Evolutionary conservation across 164 flowering plant species (phyloP).

Genomic region (Macadamia integrifolia): DNA sequence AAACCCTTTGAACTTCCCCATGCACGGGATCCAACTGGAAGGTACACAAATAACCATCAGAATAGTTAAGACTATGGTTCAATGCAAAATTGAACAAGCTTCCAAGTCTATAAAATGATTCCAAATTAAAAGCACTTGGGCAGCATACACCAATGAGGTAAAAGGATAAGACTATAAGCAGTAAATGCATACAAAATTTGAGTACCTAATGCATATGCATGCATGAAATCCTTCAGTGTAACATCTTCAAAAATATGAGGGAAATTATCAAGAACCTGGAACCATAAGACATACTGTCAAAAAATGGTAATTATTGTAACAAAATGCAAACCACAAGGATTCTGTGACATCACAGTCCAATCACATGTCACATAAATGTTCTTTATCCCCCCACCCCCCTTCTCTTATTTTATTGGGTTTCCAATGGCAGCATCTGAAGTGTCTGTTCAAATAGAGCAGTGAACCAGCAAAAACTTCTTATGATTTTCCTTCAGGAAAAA

Average conservation of each 20-base stretch:
- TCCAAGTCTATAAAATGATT: background rate
- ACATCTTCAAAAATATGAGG: constrained; percentile 33
- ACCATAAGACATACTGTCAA: constrained; percentile 8
- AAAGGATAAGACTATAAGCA: background rate
- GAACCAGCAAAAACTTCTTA: no score
- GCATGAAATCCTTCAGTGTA: constrained; percentile 47
- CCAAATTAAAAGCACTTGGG: background rate
- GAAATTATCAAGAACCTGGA: constrained; percentile 46
- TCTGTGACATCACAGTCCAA: no score
- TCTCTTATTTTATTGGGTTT: background rate
- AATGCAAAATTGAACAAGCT: no score
- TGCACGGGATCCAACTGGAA: constrained; percentile 78
- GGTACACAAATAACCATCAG: constrained; percentile 14
- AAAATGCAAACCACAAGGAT: no score
- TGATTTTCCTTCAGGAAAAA: no score
- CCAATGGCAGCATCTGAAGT: no score
- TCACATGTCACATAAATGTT: no score
- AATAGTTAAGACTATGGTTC: constrained; percentile 1
- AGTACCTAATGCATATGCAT: constrained; percentile 70
- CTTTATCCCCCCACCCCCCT: no score
- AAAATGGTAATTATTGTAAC: background rate
- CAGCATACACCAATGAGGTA: background rate
- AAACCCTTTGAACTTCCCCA: constrained; percentile 65
- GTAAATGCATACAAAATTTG: constrained; percentile 2
- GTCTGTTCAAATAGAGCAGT: no score